Evolutionary conservation across 2,329 filamentous ascomycete genomes (phyloP).

Genomic region (Chrysosporium queenslandicum): DNA sequence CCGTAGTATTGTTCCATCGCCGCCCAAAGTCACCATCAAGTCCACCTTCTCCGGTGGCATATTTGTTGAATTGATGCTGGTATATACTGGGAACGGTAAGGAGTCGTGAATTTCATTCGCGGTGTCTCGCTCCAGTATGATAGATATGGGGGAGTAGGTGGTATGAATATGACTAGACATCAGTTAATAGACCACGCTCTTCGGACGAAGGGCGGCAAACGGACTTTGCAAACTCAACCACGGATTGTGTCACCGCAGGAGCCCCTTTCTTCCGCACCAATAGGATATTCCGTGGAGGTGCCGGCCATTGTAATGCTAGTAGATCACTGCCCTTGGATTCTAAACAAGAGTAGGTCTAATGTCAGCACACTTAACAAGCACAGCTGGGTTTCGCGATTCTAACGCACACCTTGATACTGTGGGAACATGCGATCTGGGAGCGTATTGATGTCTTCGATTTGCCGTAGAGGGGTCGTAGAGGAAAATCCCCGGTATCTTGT

Average conservation of each 20-base stretch:
- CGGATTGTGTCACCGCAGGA: slow-evolving; percentile 44
- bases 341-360: slow-evolving; percentile 22
- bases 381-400: background rate
- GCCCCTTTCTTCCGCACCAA: slow-evolving; percentile 57
- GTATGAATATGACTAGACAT: slow-evolving; percentile 57
- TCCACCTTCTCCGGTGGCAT: slow-evolving; percentile 72
- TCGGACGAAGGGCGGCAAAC: background rate
- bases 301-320: slow-evolving; percentile 57
- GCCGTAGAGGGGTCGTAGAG: slow-evolving; percentile 29
- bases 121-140: slow-evolving; percentile 71
- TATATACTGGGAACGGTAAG: slow-evolving; percentile 65
- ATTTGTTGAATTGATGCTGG: slow-evolving; percentile 31
- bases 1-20: slow-evolving; percentile 81
- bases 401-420: slow-evolving; percentile 50
- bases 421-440: slow-evolving; percentile 48
- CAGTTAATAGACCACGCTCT: slow-evolving; percentile 2
- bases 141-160: slow-evolving; percentile 69
- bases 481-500: slow-evolving; percentile 32
- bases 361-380: background rate
- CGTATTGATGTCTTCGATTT: slow-evolving; percentile 38
- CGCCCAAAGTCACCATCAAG: slow-evolving; percentile 78
- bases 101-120: slow-evolving; percentile 60
- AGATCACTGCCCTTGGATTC: slow-evolving; percentile 51
- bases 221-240: slow-evolving; percentile 50
- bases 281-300: slow-evolving; percentile 57